phyloP scores from a whole-genome alignment of 2,329 filamentous ascomycete genomes.

The Chrysoporthe austroafricana region DNA sequence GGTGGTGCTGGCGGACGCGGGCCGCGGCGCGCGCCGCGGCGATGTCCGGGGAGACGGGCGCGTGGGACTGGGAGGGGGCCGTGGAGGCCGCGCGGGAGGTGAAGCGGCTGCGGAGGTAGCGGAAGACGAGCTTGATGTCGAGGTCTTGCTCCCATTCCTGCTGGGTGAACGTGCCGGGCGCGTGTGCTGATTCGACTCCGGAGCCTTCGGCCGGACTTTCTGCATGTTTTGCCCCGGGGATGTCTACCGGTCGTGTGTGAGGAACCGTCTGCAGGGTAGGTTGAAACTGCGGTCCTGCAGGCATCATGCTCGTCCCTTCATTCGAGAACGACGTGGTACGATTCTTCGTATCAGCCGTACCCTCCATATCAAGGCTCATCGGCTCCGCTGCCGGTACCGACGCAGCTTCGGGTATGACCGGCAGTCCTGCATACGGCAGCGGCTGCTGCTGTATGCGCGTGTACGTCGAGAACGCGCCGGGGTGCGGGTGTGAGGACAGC shows the following conservation, averaged over 20 bases:
- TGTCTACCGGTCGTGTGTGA: constrained; percentile 42
- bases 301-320: constrained; percentile 19
- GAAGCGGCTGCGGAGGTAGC: constrained; percentile 80
- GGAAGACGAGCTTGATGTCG: constrained; percentile 89
- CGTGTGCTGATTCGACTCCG: constrained; percentile 24
- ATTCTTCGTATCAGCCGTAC: constrained; percentile 29
- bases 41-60: constrained; percentile 34
- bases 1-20: constrained; percentile 86
- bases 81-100: constrained; percentile 50
- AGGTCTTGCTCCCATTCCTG: constrained; percentile 95
- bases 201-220: constrained; percentile 19
- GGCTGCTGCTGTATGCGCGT: constrained; percentile 64
- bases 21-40: constrained; percentile 73
- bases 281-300: constrained; percentile 47
- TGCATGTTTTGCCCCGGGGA: constrained; percentile 38
- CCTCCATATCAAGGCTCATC: constrained; percentile 21
- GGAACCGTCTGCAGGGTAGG: constrained; percentile 46
- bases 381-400: constrained; percentile 34
- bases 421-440: constrained; percentile 78
- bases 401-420: constrained; percentile 61
- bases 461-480: constrained; percentile 87
- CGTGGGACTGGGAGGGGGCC: constrained; percentile 51
- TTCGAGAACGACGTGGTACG: constrained; percentile 17
- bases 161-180: constrained; percentile 53
- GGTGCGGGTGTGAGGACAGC: constrained; percentile 73